Evolutionary conservation across 1,139 yeast species (phyloP), one percentile per base, ranked within the genome.

Genomic region (Suhomyces maxii): DNA sequence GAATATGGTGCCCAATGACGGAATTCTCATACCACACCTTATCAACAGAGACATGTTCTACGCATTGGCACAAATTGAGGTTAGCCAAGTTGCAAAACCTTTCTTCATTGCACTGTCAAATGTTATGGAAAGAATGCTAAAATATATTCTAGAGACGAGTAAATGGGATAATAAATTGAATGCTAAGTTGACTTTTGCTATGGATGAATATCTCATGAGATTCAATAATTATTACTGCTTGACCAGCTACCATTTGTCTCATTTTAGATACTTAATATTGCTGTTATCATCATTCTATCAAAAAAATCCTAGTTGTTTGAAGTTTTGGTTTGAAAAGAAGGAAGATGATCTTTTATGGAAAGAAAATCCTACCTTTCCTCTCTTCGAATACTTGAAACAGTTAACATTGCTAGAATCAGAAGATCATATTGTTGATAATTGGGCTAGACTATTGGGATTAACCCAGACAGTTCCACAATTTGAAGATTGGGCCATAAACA

Each of bases 101-200:
- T 33, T 53, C n/a, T 37, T 46, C 34, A 32, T 40, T 23, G 32
- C 43, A 6, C 56, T 49, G 35, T 34, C 36, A 10, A 30, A 18
- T 11, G 37, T 33, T 10, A 41, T 52, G 33, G 42, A 46, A 18
- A 40, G 41, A 11, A 31, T 52, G 40, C 12, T 46, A 2, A 7
- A 37, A 8, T 41, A 36, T 11, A 23, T 48, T n/a, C 33, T 41
- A 14, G 39, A 36, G 18, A 23, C 35, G 8, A 12, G 26, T n/a
- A 13, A 26, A 10, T 25, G 40, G 26, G 34, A 10, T 3, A 18
- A 12, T 7, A 31, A 18, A 26, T 31, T 11, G 23, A 39, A 39
- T 14, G 37, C 36, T 3, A 28, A 28, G 3, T 28, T 9, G n/a
- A 28, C 31, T 11, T 28, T 9, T 28, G 9, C 3, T 40, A 18